Conservation (phyloP, 148 eudicot genomes). For the Vaccinium myrtillus region DNA sequence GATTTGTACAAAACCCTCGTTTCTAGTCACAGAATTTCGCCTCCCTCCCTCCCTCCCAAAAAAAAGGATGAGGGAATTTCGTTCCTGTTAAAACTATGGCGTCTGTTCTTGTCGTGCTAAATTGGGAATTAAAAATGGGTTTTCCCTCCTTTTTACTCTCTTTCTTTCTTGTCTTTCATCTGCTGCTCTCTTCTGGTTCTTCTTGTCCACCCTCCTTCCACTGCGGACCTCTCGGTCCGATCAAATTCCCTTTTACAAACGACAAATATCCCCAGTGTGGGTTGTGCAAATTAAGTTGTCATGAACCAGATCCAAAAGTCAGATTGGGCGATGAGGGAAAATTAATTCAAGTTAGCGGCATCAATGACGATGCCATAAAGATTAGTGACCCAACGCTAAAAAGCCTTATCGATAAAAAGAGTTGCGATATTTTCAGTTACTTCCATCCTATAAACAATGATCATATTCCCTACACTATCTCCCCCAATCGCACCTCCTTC, state of each 20-base stretch:
- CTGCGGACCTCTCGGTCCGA: slow-evolving; percentile 16
- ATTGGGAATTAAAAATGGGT: neutral
- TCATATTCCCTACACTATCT: neutral
- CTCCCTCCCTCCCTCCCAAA: too few species aligned
- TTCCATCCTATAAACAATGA: slow-evolving; percentile 7
- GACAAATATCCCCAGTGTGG: slow-evolving; percentile 27
- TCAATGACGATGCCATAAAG: neutral
- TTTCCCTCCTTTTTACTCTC: neutral
- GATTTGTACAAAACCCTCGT: neutral
- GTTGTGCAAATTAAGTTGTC: slow-evolving; percentile 30
- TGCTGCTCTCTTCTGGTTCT: neutral
- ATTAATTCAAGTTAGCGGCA: too few species aligned
- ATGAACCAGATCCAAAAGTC: neutral
- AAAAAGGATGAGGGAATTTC: too few species aligned
- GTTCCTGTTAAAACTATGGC: too few species aligned
- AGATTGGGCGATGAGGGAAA: slow-evolving; percentile 14
- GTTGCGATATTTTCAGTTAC: neutral
- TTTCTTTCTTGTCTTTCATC: too few species aligned
- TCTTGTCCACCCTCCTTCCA: slow-evolving; percentile 31
- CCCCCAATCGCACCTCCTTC: slow-evolving; percentile 21
- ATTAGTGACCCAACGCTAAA: neutral
- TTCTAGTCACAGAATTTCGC: neutral
- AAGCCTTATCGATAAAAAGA: neutral
- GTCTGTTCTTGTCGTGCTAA: too few species aligned
- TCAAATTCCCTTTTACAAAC: slow-evolving; percentile 39